Base-by-base conservation (phyloP, 2,329 filamentous ascomycete genomes). In the Aspergillus eucalypticola region DNA sequence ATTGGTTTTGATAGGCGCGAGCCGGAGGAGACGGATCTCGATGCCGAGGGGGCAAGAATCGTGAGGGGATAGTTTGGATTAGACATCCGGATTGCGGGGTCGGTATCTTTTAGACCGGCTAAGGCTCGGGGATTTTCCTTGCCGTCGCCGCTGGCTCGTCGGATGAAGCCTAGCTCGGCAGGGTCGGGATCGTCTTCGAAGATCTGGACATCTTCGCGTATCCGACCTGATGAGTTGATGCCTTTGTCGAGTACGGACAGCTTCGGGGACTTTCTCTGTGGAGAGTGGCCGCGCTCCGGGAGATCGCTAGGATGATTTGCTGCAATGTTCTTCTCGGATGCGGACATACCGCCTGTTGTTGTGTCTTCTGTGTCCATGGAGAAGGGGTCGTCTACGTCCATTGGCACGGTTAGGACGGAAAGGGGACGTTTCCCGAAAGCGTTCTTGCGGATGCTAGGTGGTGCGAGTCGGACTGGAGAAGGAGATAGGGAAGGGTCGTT, bases 401-500 rank as follows among this genome's bases (percentile, higher is more conserved):
- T 63, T 2, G 74, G 63, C 6, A 70, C 68, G 13, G 76, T 69
- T 13, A 80, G 69, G 21, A 79, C 76, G 21, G 78, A 76, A 15
- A 82, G 69, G 0, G 79, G 77, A 1, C 79, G 72, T 66, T 82
- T 82, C 3, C 73, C 73, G 23, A 73, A 71, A 5, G 69, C 66
- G 54, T 68, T 75, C 52, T 75, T 75, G 42, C 74, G 69, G 11
- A 74, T 71, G 50, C 69, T 75, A n/a, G 74, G 72, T n/a, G 76
- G 70, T 13, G 70, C 62, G 11, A 71, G 58, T 56, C 70, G 74
- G 10, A 76, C 68, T 2, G 76, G 76, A 3, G 71, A 69, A 2
- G 73, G 73, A 6, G 79, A 80, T 19, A 77, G 67, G 1, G 75
- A 75, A 8, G 77, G 75, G 60, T 82, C 76, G 60, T 84, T 84